Base-by-base conservation (phyloP, 345 rosid species). In the Acer campestre region DNA sequence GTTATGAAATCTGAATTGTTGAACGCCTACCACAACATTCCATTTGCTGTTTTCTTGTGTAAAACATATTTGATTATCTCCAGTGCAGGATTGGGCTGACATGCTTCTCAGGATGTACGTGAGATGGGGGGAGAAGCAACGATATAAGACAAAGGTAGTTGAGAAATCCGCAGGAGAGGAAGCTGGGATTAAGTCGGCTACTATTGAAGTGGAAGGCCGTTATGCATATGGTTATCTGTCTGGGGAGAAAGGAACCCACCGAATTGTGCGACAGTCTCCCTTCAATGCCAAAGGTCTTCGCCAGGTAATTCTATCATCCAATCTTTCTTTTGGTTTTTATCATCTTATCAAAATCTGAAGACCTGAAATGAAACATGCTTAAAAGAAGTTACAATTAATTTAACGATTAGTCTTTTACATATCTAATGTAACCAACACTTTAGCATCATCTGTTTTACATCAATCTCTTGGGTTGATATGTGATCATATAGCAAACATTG, bases 21-120 rank as follows among this genome's bases (percentile, higher is more conserved):
- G 8, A 12, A 51, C 6, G 48, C 66, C 22, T n/a, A 61, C 3
- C 18, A 61, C 9, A 3, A 38, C 29, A 44, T 27, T 42, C 40
- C 20, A 31, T 17, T 72, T 77, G 59, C 29, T 25, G 44, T 29
- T 69, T 84, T 76, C 68, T 17, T 70, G 70, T 74, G 80, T 75
- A 71, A 78, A 74, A 82, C 63, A 16, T 65, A 44, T 83, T 72
- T 82, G 84, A 85, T 85, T 63, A 71, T 70, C 75, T 84, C 80
- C 96, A 95, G 94, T 84, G 90, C 97, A 95, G 97, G 98, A 95
- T 84, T 95, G 99, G 98, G 97, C 99, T 48, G 99, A 93, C 78
- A 95, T 95, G 96, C 90, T 95, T 84, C 96, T 92, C 67, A 88
- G 98, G 85, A 95, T 95, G 99, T 95, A 93, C 73, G 67, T 85